A percentile compares a stretch with the other conserved stretches of the same genome.
phyloP scores from a whole-genome alignment of 192 early-diverging fungal species.

The Funneliformis mosseae region DNA sequence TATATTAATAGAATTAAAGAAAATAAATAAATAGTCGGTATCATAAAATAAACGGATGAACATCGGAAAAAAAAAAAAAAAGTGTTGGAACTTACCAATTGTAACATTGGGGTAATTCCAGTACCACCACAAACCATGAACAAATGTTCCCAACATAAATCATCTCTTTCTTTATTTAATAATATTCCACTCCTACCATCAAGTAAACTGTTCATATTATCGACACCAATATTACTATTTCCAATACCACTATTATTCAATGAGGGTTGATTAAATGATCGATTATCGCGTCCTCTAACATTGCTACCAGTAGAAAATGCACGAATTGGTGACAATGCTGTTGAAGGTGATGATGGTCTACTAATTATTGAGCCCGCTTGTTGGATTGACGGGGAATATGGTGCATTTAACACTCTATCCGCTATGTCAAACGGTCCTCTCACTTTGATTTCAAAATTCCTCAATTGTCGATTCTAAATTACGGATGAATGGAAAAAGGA shows the following conservation, averaged over 20 bases:
- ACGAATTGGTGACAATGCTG: not conserved
- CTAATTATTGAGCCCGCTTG: not conserved
- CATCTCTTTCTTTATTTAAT: conserved; percentile 11
- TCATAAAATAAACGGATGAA: not conserved
- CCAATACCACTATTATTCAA: not conserved
- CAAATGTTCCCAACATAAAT: conserved; percentile 30
- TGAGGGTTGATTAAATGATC: not conserved
- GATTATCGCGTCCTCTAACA: not conserved
- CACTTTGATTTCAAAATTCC: conserved; percentile 28
- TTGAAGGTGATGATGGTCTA: not conserved
- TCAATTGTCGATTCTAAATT: conserved; percentile 19
- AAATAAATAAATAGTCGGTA: not conserved
- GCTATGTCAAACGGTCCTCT: conserved; percentile 30
- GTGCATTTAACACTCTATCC: not conserved
- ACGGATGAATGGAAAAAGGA: not conserved
- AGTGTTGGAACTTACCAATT: not conserved
- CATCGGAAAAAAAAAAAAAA: not conserved
- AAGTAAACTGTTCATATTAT: not conserved
- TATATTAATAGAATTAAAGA: no score
- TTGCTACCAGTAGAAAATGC: not conserved
- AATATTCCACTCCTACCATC: not conserved
- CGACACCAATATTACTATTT: not conserved
- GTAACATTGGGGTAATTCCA: conserved; percentile 31
- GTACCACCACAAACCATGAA: conserved; percentile 35
- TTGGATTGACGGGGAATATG: not conserved